phyloP scores from a whole-genome alignment of 352 stramenopile genomes.

The Halophytophthora batemanensis region DNA sequence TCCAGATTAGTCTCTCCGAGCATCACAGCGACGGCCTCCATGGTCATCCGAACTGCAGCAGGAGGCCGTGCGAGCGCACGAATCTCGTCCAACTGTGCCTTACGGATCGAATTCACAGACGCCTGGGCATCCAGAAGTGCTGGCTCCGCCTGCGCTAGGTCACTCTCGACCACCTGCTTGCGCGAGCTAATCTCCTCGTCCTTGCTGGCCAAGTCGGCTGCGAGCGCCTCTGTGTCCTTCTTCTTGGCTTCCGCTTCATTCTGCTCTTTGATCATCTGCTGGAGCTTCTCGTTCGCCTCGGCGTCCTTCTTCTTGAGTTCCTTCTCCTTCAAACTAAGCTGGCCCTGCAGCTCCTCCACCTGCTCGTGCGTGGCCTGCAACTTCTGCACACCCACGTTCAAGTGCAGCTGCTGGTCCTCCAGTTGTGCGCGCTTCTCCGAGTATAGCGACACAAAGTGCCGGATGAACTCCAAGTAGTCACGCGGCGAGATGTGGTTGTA shows the following conservation, averaged over 20 bases:
- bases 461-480: conserved; percentile 92
- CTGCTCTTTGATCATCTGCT: conserved; percentile 99
- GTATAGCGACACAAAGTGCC: conserved; percentile 88
- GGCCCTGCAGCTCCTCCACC: conserved; percentile 90
- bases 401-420: conserved; percentile 96
- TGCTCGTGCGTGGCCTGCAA: conserved; percentile 97
- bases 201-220: conserved; percentile 92
- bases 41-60: conserved; percentile 94
- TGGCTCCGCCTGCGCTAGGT: conserved; percentile 97
- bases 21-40: conserved; percentile 98
- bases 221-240: conserved; percentile 95
- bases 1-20: conserved; percentile 95
- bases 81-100: conserved; percentile 99
- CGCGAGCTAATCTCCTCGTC: conserved; percentile 95
- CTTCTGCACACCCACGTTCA: conserved; percentile 98
- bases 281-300: conserved; percentile 97
- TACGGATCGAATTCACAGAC: conserved; percentile 98
- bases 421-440: conserved; percentile 91
- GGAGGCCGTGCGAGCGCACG: conserved; percentile 94
- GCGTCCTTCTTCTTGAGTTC: conserved; percentile 96
- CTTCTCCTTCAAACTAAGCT: conserved; percentile 92
- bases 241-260: conserved; percentile 97
- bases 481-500: conserved; percentile 90
- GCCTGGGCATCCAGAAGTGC: conserved; percentile 95
- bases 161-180: conserved; percentile 94